These are phyloP conservation scores for Nicotiana obtusifolia DNA, from an alignment of 257 asterid species.

Conservation along the genomic window DNA sequence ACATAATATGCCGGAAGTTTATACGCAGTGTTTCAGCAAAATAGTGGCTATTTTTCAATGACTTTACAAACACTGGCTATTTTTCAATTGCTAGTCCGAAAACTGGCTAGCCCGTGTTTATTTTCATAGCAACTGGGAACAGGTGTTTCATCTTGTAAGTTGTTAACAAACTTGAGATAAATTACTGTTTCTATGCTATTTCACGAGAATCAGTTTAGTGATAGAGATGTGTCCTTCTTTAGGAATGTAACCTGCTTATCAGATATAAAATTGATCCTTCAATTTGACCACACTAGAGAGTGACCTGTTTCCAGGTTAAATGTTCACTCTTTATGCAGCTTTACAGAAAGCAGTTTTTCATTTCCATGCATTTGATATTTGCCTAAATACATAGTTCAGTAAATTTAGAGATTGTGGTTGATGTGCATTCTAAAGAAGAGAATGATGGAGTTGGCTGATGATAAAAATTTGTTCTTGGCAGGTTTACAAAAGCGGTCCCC, in stretches of 20 bases:
- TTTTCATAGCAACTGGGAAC: neutral
- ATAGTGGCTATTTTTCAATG: too few species aligned
- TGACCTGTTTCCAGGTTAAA: neutral
- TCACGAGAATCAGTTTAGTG: neutral
- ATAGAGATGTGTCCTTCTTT: neutral
- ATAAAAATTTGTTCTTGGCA: constrained; percentile 31
- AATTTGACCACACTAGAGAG: neutral
- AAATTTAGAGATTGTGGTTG: neutral
- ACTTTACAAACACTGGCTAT: too few species aligned
- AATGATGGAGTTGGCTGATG: neutral
- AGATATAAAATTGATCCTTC: neutral
- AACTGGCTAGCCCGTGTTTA: too few species aligned
- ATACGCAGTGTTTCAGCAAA: too few species aligned
- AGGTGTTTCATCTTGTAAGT: neutral
- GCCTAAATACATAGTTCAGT: neutral
- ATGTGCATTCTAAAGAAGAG: neutral
- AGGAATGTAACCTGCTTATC: neutral
- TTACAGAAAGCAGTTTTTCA: neutral
- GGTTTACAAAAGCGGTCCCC: constrained; percentile 93
- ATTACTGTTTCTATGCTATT: neutral
- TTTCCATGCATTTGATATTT: neutral
- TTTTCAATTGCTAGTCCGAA: too few species aligned
- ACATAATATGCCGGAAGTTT: too few species aligned
- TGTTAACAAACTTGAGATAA: neutral
- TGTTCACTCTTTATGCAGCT: neutral